Percentiles rank a stretch among this genome's conserved stretches.
These are phyloP conservation scores for Lenwebbia sp. DNA, from an alignment of 345 rosid species.

Conservation along the genomic window DNA sequence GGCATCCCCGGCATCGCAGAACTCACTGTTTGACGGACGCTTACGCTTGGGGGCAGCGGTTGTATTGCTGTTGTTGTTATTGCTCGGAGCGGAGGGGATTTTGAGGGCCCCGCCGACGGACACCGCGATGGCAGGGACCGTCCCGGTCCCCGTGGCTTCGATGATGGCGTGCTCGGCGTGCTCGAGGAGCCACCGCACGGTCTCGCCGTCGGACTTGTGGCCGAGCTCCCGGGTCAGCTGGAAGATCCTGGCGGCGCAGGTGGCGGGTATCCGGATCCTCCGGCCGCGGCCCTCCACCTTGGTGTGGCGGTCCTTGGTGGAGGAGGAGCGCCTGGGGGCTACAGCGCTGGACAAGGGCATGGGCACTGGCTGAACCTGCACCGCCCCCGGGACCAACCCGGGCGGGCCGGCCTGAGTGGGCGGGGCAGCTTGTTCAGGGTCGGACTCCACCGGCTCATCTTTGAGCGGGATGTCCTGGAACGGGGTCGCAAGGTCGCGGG, in stretches of 20 bases:
- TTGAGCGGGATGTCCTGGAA: constrained; percentile 21
- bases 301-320: constrained; percentile 48
- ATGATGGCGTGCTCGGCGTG: constrained; percentile 35
- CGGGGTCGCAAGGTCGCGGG: constrained; percentile 6
- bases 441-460: constrained; percentile 25
- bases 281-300: constrained; percentile 52
- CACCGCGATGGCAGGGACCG: constrained; percentile 35
- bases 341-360: background rate
- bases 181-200: constrained; percentile 41
- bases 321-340: constrained; percentile 9
- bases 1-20: constrained; percentile 12
- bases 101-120: constrained; percentile 32
- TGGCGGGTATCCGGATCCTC: constrained; percentile 49
- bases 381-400: constrained; percentile 12
- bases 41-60: constrained; percentile 13
- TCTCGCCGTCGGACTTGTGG: constrained; percentile 43
- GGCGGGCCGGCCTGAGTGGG: background rate
- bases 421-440: constrained; percentile 6
- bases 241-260: constrained; percentile 44
- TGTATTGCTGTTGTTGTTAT: background rate
- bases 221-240: constrained; percentile 36
- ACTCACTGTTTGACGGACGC: constrained; percentile 22
- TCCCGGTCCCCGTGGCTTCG: constrained; percentile 37
- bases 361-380: constrained; percentile 8
- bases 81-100: constrained; percentile 19